Evolutionary conservation across 2,329 filamentous ascomycete species (phyloP).

Genomic region (Dactylonectria macrodidyma): DNA sequence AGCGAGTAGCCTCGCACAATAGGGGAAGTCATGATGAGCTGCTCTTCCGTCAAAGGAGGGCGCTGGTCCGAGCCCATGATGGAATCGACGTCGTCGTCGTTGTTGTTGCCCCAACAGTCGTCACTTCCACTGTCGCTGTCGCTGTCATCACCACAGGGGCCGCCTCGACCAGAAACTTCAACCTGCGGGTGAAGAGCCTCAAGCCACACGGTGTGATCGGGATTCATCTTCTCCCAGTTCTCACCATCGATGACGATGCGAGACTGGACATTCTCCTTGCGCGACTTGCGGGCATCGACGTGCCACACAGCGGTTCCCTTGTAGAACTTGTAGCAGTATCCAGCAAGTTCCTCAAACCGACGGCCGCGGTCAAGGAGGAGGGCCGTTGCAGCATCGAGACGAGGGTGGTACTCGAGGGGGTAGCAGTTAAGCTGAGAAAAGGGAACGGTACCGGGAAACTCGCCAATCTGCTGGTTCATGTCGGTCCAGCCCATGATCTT

Average conservation of each 20-base stretch:
- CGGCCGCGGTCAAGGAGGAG: conserved; percentile 58
- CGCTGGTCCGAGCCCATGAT: conserved; percentile 31
- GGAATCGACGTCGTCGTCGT: conserved; percentile 23
- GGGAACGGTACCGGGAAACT: conserved; percentile 61
- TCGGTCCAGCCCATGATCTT: conserved; percentile 60
- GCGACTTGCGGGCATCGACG: conserved; percentile 38
- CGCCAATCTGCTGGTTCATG: conserved; percentile 53
- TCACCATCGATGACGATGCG: conserved; percentile 51
- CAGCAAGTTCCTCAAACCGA: conserved; percentile 61
- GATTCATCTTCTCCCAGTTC: conserved; percentile 51
- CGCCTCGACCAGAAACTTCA: background rate
- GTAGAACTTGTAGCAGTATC: conserved; percentile 65
- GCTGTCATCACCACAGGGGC: background rate
- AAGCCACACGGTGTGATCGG: conserved; percentile 45
- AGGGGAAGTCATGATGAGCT: conserved; percentile 58
- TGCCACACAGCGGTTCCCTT: conserved; percentile 55
- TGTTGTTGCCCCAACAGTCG: conserved; percentile 20
- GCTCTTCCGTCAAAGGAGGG: conserved; percentile 53
- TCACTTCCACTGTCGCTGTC: conserved; percentile 19
- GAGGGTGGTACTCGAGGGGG: conserved; percentile 61
- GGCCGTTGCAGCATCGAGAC: conserved; percentile 52
- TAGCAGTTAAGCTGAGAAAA: conserved; percentile 61
- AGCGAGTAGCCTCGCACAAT: conserved; percentile 64
- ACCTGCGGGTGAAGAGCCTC: conserved; percentile 11
- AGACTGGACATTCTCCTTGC: conserved; percentile 48